phyloP scores from a whole-genome alignment of 1,284 basidiomycete species.

The Sphaerobolus stellatus region DNA sequence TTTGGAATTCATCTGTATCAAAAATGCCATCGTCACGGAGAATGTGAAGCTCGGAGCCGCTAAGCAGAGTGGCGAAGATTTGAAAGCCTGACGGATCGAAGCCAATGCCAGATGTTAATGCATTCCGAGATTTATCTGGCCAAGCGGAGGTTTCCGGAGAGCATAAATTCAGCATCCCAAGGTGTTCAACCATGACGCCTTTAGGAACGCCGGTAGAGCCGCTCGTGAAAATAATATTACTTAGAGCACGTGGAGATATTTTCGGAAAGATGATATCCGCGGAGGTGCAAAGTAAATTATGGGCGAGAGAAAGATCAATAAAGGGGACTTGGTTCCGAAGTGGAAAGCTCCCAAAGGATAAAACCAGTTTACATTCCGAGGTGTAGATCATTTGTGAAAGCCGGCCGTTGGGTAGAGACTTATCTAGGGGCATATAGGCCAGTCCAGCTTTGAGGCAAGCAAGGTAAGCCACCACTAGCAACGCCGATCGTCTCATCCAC shows the following conservation, averaged over 20 bases:
- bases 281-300: not conserved
- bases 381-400: not conserved
- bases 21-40: too few species aligned
- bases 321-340: not conserved
- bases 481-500: slow-evolving; percentile 9
- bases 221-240: slow-evolving; percentile 14
- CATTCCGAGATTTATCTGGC: too few species aligned
- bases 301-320: not conserved
- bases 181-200: slow-evolving; percentile 17
- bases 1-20: too few species aligned
- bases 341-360: too few species aligned
- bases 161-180: too few species aligned
- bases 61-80: too few species aligned
- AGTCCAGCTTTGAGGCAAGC: slow-evolving; percentile 18
- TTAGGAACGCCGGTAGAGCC: slow-evolving; percentile 25
- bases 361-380: not conserved
- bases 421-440: not conserved
- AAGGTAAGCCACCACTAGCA: slow-evolving; percentile 28
- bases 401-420: not conserved
- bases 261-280: too few species aligned
- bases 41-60: too few species aligned
- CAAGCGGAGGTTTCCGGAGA: too few species aligned
- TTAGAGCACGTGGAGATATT: too few species aligned
- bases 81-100: too few species aligned
- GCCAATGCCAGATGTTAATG: too few species aligned